These are phyloP conservation scores for Fusarium praegraminearum DNA, from an alignment of 2,329 filamentous ascomycete genomes.

Conservation along the genomic window DNA sequence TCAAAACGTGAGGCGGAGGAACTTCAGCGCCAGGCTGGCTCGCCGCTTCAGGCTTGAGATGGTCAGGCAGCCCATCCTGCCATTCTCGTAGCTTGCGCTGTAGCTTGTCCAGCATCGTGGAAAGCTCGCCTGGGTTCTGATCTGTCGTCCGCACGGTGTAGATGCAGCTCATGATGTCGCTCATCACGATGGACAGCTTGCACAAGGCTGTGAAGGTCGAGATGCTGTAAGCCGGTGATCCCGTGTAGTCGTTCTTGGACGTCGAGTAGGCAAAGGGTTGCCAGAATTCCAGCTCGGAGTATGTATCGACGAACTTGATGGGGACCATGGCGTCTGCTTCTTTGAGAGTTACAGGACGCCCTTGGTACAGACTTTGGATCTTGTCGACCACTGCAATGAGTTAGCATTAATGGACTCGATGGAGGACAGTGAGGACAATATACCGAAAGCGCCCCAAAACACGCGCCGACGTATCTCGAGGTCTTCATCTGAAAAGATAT, in stretches of 20 bases:
- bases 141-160: slow-evolving; percentile 59
- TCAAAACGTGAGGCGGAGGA: slow-evolving; percentile 60
- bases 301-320: slow-evolving; percentile 61
- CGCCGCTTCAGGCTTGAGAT: slow-evolving; percentile 55
- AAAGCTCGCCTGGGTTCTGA: slow-evolving; percentile 52
- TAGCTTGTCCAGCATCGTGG: slow-evolving; percentile 53
- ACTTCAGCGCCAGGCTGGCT: slow-evolving; percentile 23
- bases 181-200: slow-evolving; percentile 49
- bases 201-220: slow-evolving; percentile 45
- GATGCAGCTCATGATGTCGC: slow-evolving; percentile 59
- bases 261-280: slow-evolving; percentile 54
- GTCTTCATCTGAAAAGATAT: slow-evolving; percentile 23
- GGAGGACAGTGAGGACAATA: rapidly evolving
- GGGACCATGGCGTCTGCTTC: slow-evolving; percentile 61
- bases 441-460: slow-evolving; percentile 41
- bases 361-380: slow-evolving; percentile 67
- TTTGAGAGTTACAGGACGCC: slow-evolving; percentile 61
- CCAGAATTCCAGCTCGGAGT: slow-evolving; percentile 66
- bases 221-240: slow-evolving; percentile 46
- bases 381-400: slow-evolving; percentile 55
- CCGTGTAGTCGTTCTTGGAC: slow-evolving; percentile 18
- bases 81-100: slow-evolving; percentile 58
- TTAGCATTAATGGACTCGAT: rapidly evolving
- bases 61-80: slow-evolving; percentile 55
- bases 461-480: slow-evolving; percentile 40